Evolutionary conservation across 352 stramenopile species (phyloP), one percentile per base, ranked within the genome.

Genomic region (Phytophthora ohioensis): DNA sequence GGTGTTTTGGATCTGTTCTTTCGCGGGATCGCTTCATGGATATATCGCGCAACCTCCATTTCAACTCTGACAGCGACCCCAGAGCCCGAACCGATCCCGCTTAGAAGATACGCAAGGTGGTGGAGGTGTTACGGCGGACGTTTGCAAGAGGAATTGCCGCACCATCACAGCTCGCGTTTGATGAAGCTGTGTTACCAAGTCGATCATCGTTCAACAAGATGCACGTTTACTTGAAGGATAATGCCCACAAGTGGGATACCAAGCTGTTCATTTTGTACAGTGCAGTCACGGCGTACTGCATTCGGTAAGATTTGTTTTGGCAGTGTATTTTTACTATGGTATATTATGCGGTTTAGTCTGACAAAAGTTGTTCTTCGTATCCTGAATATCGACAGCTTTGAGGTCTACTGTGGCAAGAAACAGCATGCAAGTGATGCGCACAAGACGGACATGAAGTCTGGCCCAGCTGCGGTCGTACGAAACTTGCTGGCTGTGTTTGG

Each of bases 91-190:
- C 46, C 3, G 58, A 73, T 17, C 21, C 53, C 0, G 59, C 58
- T 0, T 77, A 54, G 64, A 73, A 73, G 0, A 69, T 76, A 9
- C 64, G 57, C 15, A 63, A 58, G 36, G 52, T 76, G 0, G 57
- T 72, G 1, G 57, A 68, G 2, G 47, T 66, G 13, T 32, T 71
- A 3, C 61, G 68, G 31, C 42, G 52, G 3, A 75, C 56, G 2
- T 76, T 76, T 52, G 42, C 53, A 65, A 65, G 52, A 62, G 64
- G 32, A 65, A 69, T 48, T 1, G 27, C 56, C 3, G 39, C 47
- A 45, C 38, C 62, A 43, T 30, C 73, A 41, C 70, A 55, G 49
- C 46, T 15, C 7, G 34, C 17, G 1, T 56, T 64, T 15, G 57
- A 64, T 15, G 52, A 59, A n/a, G 51, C 34, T 3, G 34, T 57